Conservation (phyloP, 208 protist genomes). For the Leishmania martiniquensis region DNA sequence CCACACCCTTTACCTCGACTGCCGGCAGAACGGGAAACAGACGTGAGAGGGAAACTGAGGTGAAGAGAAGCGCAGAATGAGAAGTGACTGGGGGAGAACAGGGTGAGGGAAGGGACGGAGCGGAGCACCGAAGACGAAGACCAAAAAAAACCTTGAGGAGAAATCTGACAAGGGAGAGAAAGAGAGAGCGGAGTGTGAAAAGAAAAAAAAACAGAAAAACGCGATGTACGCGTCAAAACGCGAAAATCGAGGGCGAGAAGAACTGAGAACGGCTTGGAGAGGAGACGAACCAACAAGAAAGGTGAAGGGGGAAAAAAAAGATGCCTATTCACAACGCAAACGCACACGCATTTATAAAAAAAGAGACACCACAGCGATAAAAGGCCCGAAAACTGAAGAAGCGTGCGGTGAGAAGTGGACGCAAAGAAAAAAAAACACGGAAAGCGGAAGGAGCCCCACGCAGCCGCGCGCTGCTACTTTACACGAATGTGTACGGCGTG, state of each 20-base stretch:
- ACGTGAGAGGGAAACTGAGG: not conserved
- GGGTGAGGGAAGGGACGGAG: not conserved
- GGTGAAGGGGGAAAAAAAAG: not conserved
- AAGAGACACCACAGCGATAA: not conserved
- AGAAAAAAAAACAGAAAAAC: constrained; percentile 8
- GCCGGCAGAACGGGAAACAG: not conserved
- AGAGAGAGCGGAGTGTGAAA: too few species aligned
- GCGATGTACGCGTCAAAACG: not conserved
- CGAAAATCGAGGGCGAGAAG: not conserved
- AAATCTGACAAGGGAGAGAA: not conserved
- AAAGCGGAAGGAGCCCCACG: not conserved
- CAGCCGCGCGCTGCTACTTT: not conserved
- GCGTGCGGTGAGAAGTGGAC: not conserved
- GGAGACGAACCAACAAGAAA: not conserved
- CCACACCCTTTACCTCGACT: not conserved
- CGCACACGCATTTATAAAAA: too few species aligned
- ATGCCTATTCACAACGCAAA: not conserved
- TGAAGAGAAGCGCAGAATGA: not conserved
- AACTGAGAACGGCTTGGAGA: too few species aligned
- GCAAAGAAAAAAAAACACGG: constrained; percentile 8
- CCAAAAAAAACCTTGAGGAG: too few species aligned
- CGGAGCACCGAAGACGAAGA: not conserved
- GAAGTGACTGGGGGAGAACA: not conserved
- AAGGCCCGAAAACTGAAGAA: not conserved
- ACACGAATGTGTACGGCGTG: not conserved